These are phyloP conservation scores for Umbilicus rupestris DNA, from an alignment of 164 flowering plant genomes.

Conservation along the genomic window DNA sequence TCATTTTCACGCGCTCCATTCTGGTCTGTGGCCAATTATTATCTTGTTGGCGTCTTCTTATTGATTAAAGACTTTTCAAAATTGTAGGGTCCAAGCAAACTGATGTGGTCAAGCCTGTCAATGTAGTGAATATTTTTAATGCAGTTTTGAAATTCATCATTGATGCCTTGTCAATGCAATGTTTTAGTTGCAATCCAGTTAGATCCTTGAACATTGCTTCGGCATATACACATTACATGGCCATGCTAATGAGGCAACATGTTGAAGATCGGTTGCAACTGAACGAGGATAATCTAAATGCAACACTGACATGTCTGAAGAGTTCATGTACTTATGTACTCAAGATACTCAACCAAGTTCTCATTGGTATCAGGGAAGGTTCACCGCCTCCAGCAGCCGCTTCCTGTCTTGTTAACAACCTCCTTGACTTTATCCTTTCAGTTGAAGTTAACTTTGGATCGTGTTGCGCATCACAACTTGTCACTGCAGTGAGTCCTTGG, in stretches of 20 bases:
- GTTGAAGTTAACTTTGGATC: constrained; percentile 52
- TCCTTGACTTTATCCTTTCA: constrained; percentile 46
- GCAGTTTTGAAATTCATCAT: constrained; percentile 56
- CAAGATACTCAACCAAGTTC: constrained; percentile 52
- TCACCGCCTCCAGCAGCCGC: constrained; percentile 30
- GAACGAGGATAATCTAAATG: constrained; percentile 39
- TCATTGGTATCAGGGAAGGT: constrained; percentile 27
- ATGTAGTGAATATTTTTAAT: constrained; percentile 49
- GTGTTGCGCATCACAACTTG: constrained; percentile 35
- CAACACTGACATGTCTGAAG: constrained; percentile 37
- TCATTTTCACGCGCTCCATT: neutral
- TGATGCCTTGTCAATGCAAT: constrained; percentile 40
- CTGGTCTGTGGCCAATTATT: neutral
- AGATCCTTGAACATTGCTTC: constrained; percentile 44
- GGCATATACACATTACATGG: constrained; percentile 26
- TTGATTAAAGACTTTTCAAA: neutral
- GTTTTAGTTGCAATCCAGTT: constrained; percentile 22
- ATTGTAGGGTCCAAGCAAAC: constrained; percentile 28
- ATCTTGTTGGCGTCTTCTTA: neutral
- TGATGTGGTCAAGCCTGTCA: constrained; percentile 22
- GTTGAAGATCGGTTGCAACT: constrained; percentile 19
- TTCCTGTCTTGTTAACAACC: constrained; percentile 36
- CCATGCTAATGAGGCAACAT: constrained; percentile 25
- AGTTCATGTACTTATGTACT: constrained; percentile 74
- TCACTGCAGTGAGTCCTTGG: constrained; percentile 58